Conservation (phyloP, 306 rosid genomes). For the Citrullus amarus region DNA sequence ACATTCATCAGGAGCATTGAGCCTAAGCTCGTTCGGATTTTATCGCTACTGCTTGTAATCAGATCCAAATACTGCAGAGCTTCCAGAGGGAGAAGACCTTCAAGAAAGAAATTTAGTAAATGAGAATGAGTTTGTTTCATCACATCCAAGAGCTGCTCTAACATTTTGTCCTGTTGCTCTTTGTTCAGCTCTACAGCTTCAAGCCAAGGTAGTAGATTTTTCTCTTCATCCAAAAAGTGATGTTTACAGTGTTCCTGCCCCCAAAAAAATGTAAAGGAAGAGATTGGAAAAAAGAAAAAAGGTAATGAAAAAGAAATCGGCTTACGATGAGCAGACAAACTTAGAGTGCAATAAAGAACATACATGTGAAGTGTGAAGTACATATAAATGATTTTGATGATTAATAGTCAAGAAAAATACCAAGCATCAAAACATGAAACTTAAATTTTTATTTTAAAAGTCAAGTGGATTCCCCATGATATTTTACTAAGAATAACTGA, state of each 20-base stretch:
- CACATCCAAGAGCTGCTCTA: constrained; percentile 57
- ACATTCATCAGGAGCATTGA: neutral
- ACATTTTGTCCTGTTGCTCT: constrained; percentile 35
- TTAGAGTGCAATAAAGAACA: constrained; percentile 5
- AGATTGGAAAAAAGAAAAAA: neutral
- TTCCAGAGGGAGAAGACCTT: constrained; percentile 60
- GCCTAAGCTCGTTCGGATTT: neutral
- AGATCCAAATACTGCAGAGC: constrained; percentile 76
- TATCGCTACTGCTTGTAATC: constrained; percentile 15
- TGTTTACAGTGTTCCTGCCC: constrained; percentile 47
- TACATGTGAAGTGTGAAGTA: neutral
- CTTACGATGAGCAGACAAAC: neutral
- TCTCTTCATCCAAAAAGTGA: constrained; percentile 73
- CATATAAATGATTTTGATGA: neutral
- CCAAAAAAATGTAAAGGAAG: neutral
- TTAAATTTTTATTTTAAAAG: neutral
- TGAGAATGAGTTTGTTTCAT: constrained; percentile 71
- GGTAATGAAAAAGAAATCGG: neutral
- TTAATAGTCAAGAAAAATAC: neutral
- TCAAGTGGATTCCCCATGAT: neutral
- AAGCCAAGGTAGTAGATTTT: constrained; percentile 50
- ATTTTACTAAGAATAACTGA: neutral
- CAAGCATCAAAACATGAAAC: neutral
- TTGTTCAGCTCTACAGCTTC: constrained; percentile 69
- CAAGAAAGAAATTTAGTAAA: constrained; percentile 52